A percentile compares a stretch with the other conserved stretches of the same genome.
Conservation (phyloP, 2,329 filamentous ascomycete genomes). For the Hortaea sp. region DNA sequence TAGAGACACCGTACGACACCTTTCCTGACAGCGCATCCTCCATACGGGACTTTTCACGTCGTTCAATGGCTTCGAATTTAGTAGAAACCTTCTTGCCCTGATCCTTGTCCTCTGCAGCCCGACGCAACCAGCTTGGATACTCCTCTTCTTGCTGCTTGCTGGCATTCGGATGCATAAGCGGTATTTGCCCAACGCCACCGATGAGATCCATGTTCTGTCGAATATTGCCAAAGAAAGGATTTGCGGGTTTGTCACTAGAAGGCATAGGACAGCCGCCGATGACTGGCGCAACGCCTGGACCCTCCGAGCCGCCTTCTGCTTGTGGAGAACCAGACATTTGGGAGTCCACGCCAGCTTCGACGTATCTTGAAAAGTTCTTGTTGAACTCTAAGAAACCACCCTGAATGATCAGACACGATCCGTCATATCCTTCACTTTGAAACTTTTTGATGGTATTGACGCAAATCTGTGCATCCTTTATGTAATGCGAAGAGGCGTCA, state of each 20-base stretch:
- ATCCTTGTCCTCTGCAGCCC: conserved; percentile 56
- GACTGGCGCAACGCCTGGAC: conserved; percentile 59
- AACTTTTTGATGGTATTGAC: conserved; percentile 93
- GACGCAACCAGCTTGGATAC: conserved; percentile 68
- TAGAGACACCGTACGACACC: conserved; percentile 43
- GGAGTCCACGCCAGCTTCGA: conserved; percentile 29
- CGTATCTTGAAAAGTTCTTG: conserved; percentile 51
- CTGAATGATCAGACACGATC: conserved; percentile 62
- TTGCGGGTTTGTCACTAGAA: conserved; percentile 54
- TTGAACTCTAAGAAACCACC: conserved; percentile 75
- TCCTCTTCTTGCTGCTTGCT: conserved; percentile 23
- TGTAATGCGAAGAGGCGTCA: conserved; percentile 64
- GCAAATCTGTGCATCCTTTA: conserved; percentile 70
- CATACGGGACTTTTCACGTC: conserved; percentile 85
- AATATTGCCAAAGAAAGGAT: conserved; percentile 93
- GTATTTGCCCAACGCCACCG: conserved; percentile 77
- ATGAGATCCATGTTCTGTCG: conserved; percentile 93
- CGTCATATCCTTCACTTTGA: conserved; percentile 68
- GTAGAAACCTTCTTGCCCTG: conserved; percentile 73
- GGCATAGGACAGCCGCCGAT: conserved; percentile 84
- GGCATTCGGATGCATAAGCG: conserved; percentile 48
- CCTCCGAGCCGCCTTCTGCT: conserved; percentile 36
- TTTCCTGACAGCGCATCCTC: conserved; percentile 60
- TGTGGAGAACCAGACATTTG: conserved; percentile 1
- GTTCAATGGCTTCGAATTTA: conserved; percentile 75